These are phyloP conservation scores for Albifimbria verrucaria DNA, from an alignment of 2,329 filamentous ascomycete genomes.

Conservation along the genomic window DNA sequence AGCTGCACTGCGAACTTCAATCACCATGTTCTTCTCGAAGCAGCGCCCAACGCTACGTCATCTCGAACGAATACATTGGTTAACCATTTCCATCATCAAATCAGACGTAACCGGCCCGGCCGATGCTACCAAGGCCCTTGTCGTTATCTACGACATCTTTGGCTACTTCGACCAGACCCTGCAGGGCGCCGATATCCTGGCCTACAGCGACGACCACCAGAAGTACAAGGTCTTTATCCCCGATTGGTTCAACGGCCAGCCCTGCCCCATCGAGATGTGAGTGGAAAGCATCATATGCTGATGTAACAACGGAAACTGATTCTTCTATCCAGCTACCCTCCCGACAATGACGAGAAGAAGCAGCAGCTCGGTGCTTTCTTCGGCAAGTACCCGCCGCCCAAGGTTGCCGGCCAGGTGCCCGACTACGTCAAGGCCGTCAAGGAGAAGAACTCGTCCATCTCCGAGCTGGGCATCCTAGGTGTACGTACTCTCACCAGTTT, in stretches of 20 bases:
- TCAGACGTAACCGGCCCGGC: constrained; percentile 45
- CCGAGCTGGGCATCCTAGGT: constrained; percentile 59
- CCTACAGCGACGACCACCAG: constrained; percentile 50
- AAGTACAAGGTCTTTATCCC: constrained; percentile 88
- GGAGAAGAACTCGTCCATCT: constrained; percentile 50
- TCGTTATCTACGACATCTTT: constrained; percentile 66
- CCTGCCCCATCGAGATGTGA: constrained; percentile 51
- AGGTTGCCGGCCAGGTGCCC: constrained; percentile 48
- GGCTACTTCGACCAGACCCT: constrained; percentile 68
- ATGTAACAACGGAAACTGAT: background rate
- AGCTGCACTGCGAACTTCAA: no score
- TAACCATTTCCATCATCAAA: constrained; percentile 5
- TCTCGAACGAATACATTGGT: background rate
- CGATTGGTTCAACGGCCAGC: constrained; percentile 82
- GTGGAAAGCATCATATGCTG: constrained; percentile 1
- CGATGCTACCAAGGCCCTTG: constrained; percentile 53
- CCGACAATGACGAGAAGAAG: constrained; percentile 62
- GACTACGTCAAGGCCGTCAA: constrained; percentile 52
- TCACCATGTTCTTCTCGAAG: no score
- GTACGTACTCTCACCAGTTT: no score
- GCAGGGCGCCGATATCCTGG: constrained; percentile 67
- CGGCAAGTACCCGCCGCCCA: constrained; percentile 43
- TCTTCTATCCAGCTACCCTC: constrained; percentile 50
- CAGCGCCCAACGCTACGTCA: no score
- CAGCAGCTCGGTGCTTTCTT: constrained; percentile 58